A percentile compares a stretch with the other conserved stretches of the same genome.
These are phyloP conservation scores for Leccinum angustisporum DNA, from an alignment of 1,284 basidiomycete genomes.

Conservation along the genomic window DNA sequence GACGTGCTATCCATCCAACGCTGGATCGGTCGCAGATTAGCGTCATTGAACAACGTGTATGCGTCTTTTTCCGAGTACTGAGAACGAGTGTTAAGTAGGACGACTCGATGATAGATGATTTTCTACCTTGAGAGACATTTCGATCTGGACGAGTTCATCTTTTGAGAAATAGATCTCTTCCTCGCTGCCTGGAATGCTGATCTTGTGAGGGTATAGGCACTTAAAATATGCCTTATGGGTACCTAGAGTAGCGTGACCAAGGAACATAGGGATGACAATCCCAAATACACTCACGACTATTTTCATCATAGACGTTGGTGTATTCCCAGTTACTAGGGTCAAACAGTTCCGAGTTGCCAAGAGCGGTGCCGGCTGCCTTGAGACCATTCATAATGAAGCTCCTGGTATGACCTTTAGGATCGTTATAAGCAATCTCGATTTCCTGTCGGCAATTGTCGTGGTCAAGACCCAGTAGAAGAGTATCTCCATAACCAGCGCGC, in stretches of 20 bases:
- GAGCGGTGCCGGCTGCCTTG: conserved; percentile 55
- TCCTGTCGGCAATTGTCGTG: conserved; percentile 67
- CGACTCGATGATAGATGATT: conserved; percentile 7
- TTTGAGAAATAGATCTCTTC: conserved; percentile 53
- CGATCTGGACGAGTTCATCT: conserved; percentile 83
- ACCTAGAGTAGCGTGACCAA: conserved; percentile 46
- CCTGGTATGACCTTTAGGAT: conserved; percentile 73
- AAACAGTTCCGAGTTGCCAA: conserved; percentile 66
- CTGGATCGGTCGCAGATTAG: conserved; percentile 83
- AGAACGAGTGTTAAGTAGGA: conserved; percentile 6
- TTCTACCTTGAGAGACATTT: conserved; percentile 83
- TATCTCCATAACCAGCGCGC: conserved; percentile 68
- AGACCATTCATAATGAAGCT: conserved; percentile 93
- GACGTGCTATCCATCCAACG: conserved; percentile 79
- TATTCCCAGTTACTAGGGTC: conserved; percentile 81
- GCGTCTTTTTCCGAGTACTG: conserved; percentile 84
- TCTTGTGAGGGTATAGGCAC: conserved; percentile 61
- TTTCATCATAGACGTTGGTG: conserved; percentile 73
- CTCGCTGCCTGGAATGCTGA: conserved; percentile 52
- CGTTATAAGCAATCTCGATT: conserved; percentile 85
- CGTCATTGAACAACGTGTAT: conserved; percentile 69
- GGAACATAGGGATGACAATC: neutral
- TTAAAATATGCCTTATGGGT: conserved; percentile 87
- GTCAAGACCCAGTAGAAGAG: conserved; percentile 82
- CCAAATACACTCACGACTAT: conserved; percentile 52